A percentile compares a stretch with the other conserved stretches of the same genome.
Conservation (phyloP, 345 rosid genomes). For the Raphanus sativus region DNA sequence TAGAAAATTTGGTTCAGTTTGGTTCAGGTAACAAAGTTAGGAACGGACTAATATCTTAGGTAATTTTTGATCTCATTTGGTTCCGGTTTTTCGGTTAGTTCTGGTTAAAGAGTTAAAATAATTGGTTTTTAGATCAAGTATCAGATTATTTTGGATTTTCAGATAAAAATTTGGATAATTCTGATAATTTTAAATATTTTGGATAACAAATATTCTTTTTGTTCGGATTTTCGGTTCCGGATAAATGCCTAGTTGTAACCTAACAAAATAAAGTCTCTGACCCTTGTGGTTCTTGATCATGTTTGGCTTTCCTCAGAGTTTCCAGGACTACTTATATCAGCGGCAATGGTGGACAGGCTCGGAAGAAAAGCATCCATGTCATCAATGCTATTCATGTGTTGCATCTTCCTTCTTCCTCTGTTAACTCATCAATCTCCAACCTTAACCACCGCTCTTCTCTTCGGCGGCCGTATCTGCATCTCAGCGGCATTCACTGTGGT, state of each 20-base stretch:
- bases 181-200: no score
- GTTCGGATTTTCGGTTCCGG: not conserved
- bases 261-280: not conserved
- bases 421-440: constrained; percentile 55
- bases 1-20: not conserved
- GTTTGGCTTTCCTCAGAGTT: constrained; percentile 48
- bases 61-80: no score
- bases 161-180: no score
- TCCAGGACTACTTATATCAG: constrained; percentile 84
- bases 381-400: constrained; percentile 66
- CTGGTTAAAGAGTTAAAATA: no score
- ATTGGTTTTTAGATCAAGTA: no score
- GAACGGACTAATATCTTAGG: no score
- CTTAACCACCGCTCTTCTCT: constrained; percentile 70
- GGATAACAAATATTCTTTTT: no score
- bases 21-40: no score
- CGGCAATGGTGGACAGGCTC: constrained; percentile 67
- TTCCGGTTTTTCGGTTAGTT: no score
- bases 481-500: constrained; percentile 69
- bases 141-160: no score
- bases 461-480: constrained; percentile 85
- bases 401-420: constrained; percentile 76
- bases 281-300: constrained; percentile 12
- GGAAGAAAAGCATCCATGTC: constrained; percentile 90
- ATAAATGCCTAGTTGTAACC: not conserved